These are phyloP conservation scores for Lipomyces starkeyi DNA, from an alignment of 805 yeast genomes.

Conservation along the genomic window DNA sequence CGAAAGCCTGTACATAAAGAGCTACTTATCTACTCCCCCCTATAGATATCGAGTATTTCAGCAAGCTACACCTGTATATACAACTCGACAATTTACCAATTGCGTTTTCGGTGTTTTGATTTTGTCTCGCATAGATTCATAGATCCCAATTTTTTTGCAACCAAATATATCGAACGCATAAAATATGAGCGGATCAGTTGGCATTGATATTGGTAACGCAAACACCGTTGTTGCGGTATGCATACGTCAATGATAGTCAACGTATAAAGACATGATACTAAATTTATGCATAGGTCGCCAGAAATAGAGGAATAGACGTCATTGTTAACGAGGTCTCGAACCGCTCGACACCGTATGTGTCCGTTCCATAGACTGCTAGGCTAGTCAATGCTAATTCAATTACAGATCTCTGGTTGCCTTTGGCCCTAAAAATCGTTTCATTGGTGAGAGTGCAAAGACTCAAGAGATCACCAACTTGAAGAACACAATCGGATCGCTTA, in stretches of 20 bases:
- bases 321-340: constrained; percentile 98
- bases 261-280: not conserved
- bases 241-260: not conserved
- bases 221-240: constrained; percentile 83
- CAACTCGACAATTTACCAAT: not conserved
- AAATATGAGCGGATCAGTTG: constrained; percentile 47
- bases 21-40: not conserved
- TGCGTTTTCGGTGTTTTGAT: not conserved
- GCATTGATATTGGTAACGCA: constrained; percentile 96
- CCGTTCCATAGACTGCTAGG: not conserved
- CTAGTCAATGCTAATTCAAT: not conserved
- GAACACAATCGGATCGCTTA: constrained; percentile 93
- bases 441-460: constrained; percentile 95
- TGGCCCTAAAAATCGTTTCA: constrained; percentile 83
- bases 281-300: constrained; percentile 61
- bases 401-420: constrained; percentile 75
- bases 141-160: not conserved
- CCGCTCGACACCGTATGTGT: constrained; percentile 84
- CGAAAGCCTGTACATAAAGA: not conserved
- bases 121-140: not conserved
- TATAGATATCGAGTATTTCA: not conserved
- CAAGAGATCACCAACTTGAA: constrained; percentile 96
- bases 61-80: not conserved
- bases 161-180: not conserved
- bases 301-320: constrained; percentile 97